These are phyloP conservation scores for Rhizopogon hawkerae DNA, from an alignment of 1,284 basidiomycete species.

Conservation along the genomic window DNA sequence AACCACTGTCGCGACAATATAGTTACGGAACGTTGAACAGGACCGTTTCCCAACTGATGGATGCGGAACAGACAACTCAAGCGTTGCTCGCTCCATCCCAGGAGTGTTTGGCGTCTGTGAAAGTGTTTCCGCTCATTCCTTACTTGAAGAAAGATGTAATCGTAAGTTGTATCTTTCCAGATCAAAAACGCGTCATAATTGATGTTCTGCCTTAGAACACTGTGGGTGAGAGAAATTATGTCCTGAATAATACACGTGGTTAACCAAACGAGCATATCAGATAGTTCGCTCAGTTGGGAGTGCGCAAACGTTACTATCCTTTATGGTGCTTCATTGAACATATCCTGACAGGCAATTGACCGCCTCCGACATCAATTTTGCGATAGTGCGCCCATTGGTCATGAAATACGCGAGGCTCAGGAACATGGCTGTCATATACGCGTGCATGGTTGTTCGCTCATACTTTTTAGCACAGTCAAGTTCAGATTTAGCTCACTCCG, in stretches of 20 bases:
- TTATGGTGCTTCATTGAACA: background rate
- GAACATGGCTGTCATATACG: slow-evolving; percentile 68
- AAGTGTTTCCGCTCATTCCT: slow-evolving; percentile 70
- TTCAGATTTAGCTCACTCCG: slow-evolving; percentile 64
- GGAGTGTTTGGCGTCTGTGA: slow-evolving; percentile 50
- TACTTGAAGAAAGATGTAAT: slow-evolving; percentile 60
- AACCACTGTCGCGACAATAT: too few species aligned
- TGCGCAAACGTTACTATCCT: slow-evolving; percentile 31
- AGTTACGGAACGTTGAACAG: background rate
- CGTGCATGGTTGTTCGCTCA: slow-evolving; percentile 62
- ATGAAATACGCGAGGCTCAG: slow-evolving; percentile 67
- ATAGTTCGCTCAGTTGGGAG: slow-evolving; percentile 78
- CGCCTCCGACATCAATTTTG: slow-evolving; percentile 78
- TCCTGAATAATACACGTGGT: slow-evolving; percentile 8
- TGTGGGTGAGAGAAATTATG: background rate
- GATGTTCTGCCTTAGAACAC: background rate
- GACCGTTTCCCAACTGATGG: slow-evolving; percentile 26
- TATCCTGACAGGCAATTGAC: slow-evolving; percentile 52
- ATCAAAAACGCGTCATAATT: background rate
- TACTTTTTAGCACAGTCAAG: slow-evolving; percentile 37
- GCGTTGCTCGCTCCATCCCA: slow-evolving; percentile 44
- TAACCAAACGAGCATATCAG: slow-evolving; percentile 30
- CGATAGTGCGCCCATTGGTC: slow-evolving; percentile 73
- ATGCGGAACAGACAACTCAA: slow-evolving; percentile 34
- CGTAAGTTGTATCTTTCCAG: slow-evolving; percentile 34